Conservation (phyloP, 164 flowering plant genomes). For the Piper longum region DNA sequence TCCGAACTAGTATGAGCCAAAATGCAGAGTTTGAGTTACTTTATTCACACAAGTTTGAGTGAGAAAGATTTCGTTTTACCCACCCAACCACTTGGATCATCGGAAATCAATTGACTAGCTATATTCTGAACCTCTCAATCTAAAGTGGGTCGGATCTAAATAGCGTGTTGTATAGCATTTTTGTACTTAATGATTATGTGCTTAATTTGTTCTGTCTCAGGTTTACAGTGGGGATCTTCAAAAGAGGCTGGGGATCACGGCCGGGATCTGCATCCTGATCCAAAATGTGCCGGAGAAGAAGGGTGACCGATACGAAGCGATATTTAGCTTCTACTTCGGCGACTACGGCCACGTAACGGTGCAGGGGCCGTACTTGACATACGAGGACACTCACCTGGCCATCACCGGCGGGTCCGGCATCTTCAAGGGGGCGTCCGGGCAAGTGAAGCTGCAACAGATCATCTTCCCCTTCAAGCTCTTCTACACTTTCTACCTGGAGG, state of each 20-base stretch:
- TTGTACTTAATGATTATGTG: too few species aligned
- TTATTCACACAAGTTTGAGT: too few species aligned
- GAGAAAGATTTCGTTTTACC: too few species aligned
- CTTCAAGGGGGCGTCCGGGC: slow-evolving; percentile 48
- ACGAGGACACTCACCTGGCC: slow-evolving; percentile 44
- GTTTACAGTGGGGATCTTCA: slow-evolving; percentile 46
- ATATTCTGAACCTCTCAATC: too few species aligned
- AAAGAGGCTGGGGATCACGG: slow-evolving; percentile 46
- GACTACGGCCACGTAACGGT: slow-evolving; percentile 63
- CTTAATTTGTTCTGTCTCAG: slow-evolving; percentile 6
- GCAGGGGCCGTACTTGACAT: slow-evolving; percentile 54
- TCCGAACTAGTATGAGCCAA: too few species aligned
- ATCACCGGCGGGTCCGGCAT: slow-evolving; percentile 67
- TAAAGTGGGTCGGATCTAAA: too few species aligned
- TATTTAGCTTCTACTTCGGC: slow-evolving; percentile 64
- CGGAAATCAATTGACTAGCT: too few species aligned
- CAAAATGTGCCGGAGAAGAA: slow-evolving; percentile 44
- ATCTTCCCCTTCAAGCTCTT: slow-evolving; percentile 57
- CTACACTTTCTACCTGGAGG: slow-evolving; percentile 51
- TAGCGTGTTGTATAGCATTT: too few species aligned
- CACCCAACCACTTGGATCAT: too few species aligned
- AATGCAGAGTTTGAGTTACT: too few species aligned
- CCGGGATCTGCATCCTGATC: slow-evolving; percentile 48
- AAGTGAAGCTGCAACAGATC: slow-evolving; percentile 48
- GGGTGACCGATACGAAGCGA: slow-evolving; percentile 64